A percentile compares a stretch with the other conserved stretches of the same genome.
These are phyloP conservation scores for slime mould (Dictyostelium discoideum) DNA, from an alignment of 78 protist species.

Conservation along the genomic window DNA sequence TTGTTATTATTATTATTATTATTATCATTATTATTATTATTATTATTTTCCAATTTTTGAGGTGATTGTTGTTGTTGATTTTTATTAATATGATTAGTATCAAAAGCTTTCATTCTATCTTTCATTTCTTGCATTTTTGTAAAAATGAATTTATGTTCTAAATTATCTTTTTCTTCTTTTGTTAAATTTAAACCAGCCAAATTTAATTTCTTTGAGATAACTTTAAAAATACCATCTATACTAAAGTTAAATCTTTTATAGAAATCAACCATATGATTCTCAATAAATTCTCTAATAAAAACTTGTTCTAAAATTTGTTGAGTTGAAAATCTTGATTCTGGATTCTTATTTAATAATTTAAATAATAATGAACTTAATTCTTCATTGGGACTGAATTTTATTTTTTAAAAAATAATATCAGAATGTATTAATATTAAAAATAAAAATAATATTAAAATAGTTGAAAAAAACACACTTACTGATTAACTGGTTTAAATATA, in stretches of 20 bases:
- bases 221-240: not conserved
- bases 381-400: not conserved
- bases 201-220: not conserved
- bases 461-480: not conserved
- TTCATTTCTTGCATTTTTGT: not conserved
- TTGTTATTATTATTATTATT: not conserved
- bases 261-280: not conserved
- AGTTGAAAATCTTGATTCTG: not conserved
- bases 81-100: not conserved
- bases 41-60: not conserved
- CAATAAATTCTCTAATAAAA: not conserved
- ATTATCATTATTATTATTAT: not conserved
- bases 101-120: not conserved
- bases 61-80: not conserved
- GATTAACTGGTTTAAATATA: not conserved
- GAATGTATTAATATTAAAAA: too few relatives aligned
- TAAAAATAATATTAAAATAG: too few relatives aligned
- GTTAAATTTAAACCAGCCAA: not conserved
- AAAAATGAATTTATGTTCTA: not conserved
- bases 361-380: constrained; percentile 4
- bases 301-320: not conserved
- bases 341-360: not conserved
- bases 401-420: too few relatives aligned
- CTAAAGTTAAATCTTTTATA: not conserved
- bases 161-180: not conserved